Conservation (phyloP, 2,329 filamentous ascomycete genomes). For the Nothophoma quercina region DNA sequence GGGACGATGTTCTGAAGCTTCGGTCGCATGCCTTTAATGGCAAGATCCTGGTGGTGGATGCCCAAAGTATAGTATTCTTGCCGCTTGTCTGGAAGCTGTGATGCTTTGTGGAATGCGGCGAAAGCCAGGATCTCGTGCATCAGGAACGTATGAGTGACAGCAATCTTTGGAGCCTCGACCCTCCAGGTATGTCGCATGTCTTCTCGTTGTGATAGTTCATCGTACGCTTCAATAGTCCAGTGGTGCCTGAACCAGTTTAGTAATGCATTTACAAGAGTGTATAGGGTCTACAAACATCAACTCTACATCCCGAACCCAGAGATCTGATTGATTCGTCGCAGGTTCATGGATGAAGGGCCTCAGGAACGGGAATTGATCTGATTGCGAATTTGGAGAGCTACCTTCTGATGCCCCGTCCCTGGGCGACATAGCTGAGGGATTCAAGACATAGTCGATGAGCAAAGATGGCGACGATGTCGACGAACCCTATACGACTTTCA, state of each 20-base stretch:
- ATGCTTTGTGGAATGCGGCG: slow-evolving; percentile 49
- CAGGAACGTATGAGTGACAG: slow-evolving; percentile 46
- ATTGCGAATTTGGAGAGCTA: slow-evolving; percentile 36
- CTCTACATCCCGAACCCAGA: slow-evolving; percentile 46
- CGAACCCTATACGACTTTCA: slow-evolving; percentile 19
- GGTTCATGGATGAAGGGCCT: slow-evolving; percentile 38
- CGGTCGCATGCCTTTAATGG: slow-evolving; percentile 42
- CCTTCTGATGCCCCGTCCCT: slow-evolving; percentile 28
- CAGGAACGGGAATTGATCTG: slow-evolving; percentile 44
- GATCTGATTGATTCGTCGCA: slow-evolving; percentile 29
- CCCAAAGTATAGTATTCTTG: slow-evolving; percentile 43
- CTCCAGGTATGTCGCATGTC: slow-evolving; percentile 45
- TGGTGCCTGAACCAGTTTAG: slow-evolving; percentile 34
- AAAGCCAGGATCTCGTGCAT: slow-evolving; percentile 54
- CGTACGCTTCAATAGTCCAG: slow-evolving; percentile 40
- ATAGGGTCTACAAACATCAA: slow-evolving; percentile 36
- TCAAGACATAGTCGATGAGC: slow-evolving; percentile 33
- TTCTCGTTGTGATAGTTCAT: slow-evolving; percentile 32
- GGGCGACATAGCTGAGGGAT: slow-evolving; percentile 20
- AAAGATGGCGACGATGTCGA: slow-evolving; percentile 28
- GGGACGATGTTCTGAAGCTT: slow-evolving; percentile 38
- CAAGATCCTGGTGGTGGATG: slow-evolving; percentile 48
- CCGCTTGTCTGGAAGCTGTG: slow-evolving; percentile 35
- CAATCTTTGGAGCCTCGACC: slow-evolving; percentile 45
- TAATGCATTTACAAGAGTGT: background rate